Conservation (phyloP, 2,329 filamentous ascomycete genomes). For the Amylocarpus encephaloides region DNA sequence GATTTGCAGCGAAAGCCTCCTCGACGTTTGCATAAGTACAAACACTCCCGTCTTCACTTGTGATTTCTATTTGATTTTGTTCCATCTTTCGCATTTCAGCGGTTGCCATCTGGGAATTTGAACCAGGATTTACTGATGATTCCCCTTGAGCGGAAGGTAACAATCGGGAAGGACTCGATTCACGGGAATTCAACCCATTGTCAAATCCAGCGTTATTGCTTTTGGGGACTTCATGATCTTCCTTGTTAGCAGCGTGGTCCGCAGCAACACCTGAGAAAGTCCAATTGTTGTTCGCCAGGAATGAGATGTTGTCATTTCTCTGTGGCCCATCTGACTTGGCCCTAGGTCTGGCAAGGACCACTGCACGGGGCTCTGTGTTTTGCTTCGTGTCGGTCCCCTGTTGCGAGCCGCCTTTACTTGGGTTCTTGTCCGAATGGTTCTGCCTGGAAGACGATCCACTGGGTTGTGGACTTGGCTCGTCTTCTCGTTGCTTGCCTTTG, state of each 20-base stretch:
- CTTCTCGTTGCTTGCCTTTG: constrained; percentile 17
- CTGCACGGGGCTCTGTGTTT: constrained; percentile 1
- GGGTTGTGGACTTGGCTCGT: not conserved
- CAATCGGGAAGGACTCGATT: not conserved
- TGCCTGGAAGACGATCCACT: too few species aligned
- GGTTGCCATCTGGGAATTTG: not conserved
- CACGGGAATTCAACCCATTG: too few species aligned
- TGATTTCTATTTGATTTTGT: constrained; percentile 12
- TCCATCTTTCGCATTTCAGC: not conserved
- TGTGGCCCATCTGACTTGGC: constrained; percentile 52
- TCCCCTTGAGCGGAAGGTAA: not conserved
- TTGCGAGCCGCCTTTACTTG: not conserved
- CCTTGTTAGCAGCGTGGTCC: not conserved
- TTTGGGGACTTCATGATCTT: too few species aligned
- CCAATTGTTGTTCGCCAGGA: constrained; percentile 56
- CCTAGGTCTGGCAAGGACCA: constrained; percentile 36
- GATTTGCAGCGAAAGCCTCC: constrained; percentile 21
- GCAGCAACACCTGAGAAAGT: constrained; percentile 42
- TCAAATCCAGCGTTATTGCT: too few species aligned
- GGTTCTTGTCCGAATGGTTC: too few species aligned
- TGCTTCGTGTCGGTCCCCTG: not conserved
- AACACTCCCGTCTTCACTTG: constrained; percentile 18
- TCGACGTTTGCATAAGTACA: constrained; percentile 15
- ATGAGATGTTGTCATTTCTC: constrained; percentile 39
- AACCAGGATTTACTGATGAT: not conserved